Conservation (phyloP, 2,329 filamentous ascomycete species). For the Colletotrichum chrysophilum region DNA sequence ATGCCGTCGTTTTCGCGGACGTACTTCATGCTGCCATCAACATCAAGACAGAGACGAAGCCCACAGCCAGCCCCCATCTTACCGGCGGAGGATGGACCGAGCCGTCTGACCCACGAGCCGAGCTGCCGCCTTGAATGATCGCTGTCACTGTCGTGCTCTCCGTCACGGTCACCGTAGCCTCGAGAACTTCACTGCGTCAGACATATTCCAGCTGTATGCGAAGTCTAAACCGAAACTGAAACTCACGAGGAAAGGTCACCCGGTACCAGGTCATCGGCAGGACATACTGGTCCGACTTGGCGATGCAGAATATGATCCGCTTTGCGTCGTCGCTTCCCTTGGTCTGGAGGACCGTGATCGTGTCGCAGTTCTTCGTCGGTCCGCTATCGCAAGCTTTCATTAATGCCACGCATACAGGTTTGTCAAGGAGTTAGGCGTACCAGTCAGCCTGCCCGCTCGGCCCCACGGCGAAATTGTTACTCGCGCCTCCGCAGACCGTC, state of each 20-base stretch:
- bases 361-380: not conserved
- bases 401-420: not conserved
- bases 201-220: not conserved
- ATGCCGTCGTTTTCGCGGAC: not conserved
- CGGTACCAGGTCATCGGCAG: conserved; percentile 12
- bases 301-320: conserved; percentile 3
- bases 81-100: not conserved
- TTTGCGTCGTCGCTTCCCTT: not conserved
- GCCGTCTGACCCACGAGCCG: not conserved
- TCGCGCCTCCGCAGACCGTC: conserved; percentile 2
- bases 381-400: not conserved
- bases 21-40: not conserved
- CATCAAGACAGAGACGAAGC: not conserved
- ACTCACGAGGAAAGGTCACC: not conserved
- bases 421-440: not conserved
- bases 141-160: not conserved
- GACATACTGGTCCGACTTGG: not conserved
- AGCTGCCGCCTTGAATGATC: not conserved
- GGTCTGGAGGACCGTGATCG: not conserved
- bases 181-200: not conserved
- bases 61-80: not conserved
- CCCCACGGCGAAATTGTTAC: not conserved
- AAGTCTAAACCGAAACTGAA: too few relatives aligned
- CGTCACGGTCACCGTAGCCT: not conserved
- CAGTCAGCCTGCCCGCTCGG: conserved; percentile 3